phyloP scores from a whole-genome alignment of 2,329 filamentous ascomycete species.

The Pestalotiopsis sp. region DNA sequence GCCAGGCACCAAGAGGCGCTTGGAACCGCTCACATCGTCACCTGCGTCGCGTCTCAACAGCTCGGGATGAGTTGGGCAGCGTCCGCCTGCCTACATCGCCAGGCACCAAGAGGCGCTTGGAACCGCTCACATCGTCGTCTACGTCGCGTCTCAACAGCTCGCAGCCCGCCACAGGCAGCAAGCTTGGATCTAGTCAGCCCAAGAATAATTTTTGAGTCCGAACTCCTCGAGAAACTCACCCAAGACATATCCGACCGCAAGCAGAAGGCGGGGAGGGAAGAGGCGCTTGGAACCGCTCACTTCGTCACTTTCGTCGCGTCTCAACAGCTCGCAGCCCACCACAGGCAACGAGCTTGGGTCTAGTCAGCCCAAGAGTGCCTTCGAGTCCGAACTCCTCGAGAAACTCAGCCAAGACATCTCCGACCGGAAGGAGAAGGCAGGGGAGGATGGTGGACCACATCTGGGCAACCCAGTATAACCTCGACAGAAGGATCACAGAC shows the following conservation, averaged over 20 bases:
- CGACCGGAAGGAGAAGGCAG: slow-evolving; percentile 71
- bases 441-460: too few species aligned
- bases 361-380: slow-evolving; percentile 84
- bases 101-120: slow-evolving; percentile 75
- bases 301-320: slow-evolving; percentile 57
- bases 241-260: slow-evolving; percentile 89
- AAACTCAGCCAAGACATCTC: slow-evolving; percentile 94
- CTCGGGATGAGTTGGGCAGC: slow-evolving; percentile 58
- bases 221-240: slow-evolving; percentile 93
- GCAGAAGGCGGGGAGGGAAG: slow-evolving; percentile 64
- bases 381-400: slow-evolving; percentile 92
- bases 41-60: slow-evolving; percentile 62
- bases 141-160: slow-evolving; percentile 64
- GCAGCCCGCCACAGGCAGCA: slow-evolving; percentile 63
- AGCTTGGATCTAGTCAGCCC: slow-evolving; percentile 72
- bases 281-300: slow-evolving; percentile 73
- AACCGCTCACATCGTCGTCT: slow-evolving; percentile 60
- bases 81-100: slow-evolving; percentile 65
- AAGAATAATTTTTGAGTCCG: slow-evolving; percentile 91
- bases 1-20: too few species aligned
- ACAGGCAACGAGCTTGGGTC: slow-evolving; percentile 67
- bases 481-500: too few species aligned
- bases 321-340: slow-evolving; percentile 67
- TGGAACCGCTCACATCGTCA: slow-evolving; percentile 60
- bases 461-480: too few species aligned